phyloP scores from a whole-genome alignment of 2,329 filamentous ascomycete genomes.

The Delphinella strobiligena region DNA sequence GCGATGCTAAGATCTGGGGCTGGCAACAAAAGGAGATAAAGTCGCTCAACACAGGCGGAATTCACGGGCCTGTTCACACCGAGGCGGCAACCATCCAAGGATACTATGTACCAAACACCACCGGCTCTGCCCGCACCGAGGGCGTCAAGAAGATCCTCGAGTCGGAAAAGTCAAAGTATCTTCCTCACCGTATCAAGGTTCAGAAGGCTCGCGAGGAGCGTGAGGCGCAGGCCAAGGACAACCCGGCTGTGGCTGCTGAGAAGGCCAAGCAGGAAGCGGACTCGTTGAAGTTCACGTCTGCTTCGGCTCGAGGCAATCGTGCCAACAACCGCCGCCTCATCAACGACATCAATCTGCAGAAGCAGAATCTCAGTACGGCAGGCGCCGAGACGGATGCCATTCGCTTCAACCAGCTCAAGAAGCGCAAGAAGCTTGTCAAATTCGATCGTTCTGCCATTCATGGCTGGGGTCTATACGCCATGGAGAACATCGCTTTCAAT shows the following conservation, averaged over 20 bases:
- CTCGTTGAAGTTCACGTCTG: constrained; percentile 67
- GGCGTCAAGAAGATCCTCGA: constrained; percentile 92
- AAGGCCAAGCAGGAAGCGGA: constrained; percentile 50
- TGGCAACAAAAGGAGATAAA: constrained; percentile 65
- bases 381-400: constrained; percentile 71
- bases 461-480: constrained; percentile 95
- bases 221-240: constrained; percentile 60
- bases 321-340: constrained; percentile 91
- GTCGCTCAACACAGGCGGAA: constrained; percentile 48
- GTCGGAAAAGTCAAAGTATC: constrained; percentile 93
- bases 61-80: constrained; percentile 40
- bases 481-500: constrained; percentile 92
- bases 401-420: constrained; percentile 98
- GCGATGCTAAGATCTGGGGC: constrained; percentile 51
- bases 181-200: constrained; percentile 94
- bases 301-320: constrained; percentile 83
- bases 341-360: constrained; percentile 90
- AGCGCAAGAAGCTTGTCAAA: constrained; percentile 97
- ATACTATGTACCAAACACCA: constrained; percentile 74
- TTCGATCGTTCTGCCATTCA: constrained; percentile 97
- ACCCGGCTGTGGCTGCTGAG: constrained; percentile 51
- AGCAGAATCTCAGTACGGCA: constrained; percentile 58
- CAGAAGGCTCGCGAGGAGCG: constrained; percentile 83
- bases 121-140: constrained; percentile 82
- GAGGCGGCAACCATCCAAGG: constrained; percentile 44